These are phyloP conservation scores for Echium plantagineum DNA, from an alignment of 257 asterid species.

Conservation along the genomic window DNA sequence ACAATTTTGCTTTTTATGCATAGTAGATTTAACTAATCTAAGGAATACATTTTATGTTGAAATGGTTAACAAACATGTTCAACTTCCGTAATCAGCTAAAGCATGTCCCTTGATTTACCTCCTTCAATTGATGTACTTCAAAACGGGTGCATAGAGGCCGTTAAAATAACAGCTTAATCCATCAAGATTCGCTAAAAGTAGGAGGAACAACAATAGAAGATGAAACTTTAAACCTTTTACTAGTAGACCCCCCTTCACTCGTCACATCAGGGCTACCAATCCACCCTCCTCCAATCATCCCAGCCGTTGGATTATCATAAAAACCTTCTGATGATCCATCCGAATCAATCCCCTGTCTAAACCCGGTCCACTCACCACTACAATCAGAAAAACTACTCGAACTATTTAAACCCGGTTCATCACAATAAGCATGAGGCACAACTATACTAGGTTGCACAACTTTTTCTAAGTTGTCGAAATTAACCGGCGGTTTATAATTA, in stretches of 20 bases:
- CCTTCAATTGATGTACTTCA: too few relatives aligned
- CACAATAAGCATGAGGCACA: constrained; percentile 44
- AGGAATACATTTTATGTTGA: too few relatives aligned
- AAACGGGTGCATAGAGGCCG: too few relatives aligned
- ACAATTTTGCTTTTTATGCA: too few relatives aligned
- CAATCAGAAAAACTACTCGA: constrained; percentile 40
- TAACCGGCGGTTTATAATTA: constrained; percentile 35
- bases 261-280: constrained; percentile 60
- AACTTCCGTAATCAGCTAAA: too few relatives aligned
- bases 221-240: constrained; percentile 76
- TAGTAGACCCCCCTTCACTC: constrained; percentile 36
- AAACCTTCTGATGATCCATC: constrained; percentile 38
- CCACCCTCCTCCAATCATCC: constrained; percentile 45
- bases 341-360: constrained; percentile 29
- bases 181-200: constrained; percentile 43
- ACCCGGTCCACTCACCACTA: constrained; percentile 49
- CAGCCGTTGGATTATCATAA: constrained; percentile 20
- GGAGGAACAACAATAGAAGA: constrained; percentile 76
- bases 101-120: too few relatives aligned
- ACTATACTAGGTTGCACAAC: constrained; percentile 72
- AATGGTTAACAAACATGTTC: too few relatives aligned
- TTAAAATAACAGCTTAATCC: too few relatives aligned
- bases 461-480: constrained; percentile 45
- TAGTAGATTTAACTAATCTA: too few relatives aligned
- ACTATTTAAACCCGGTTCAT: constrained; percentile 18